Evolutionary conservation across 2,329 filamentous ascomycete species (phyloP).

Genomic region (Thelonectria discophora): DNA sequence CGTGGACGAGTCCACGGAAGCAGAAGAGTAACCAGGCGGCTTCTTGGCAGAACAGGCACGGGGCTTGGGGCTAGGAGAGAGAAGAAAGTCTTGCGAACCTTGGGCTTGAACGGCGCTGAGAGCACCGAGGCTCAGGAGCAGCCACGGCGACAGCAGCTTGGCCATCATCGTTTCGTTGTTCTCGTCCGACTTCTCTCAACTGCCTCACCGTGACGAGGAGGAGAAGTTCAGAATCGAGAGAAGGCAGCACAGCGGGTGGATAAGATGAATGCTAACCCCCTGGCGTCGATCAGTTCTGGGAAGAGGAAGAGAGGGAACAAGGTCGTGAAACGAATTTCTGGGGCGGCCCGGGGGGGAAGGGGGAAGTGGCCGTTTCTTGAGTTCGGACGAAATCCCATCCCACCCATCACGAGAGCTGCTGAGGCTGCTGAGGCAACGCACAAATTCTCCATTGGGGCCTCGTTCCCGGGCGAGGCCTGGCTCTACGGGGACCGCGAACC

Average conservation of each 20-base stretch:
- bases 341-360: no score
- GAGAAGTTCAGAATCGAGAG: background rate
- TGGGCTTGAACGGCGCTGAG: slow-evolving; percentile 14
- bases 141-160: slow-evolving; percentile 12
- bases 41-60: slow-evolving; percentile 5
- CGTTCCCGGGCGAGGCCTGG: background rate
- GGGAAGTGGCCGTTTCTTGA: background rate
- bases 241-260: background rate
- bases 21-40: slow-evolving; percentile 1
- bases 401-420: background rate
- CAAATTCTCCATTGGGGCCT: slow-evolving; percentile 8
- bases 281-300: slow-evolving; percentile 11
- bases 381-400: background rate
- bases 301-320: background rate
- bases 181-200: slow-evolving; percentile 9
- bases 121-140: slow-evolving; percentile 15
- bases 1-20: background rate
- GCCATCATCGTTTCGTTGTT: slow-evolving; percentile 12
- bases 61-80: slow-evolving; percentile 7
- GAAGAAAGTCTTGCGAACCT: slow-evolving; percentile 14
- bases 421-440: background rate
- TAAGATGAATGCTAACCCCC: slow-evolving; percentile 4
- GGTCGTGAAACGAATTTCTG: slow-evolving; percentile 1
- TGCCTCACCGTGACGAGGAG: background rate
- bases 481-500: background rate